These are phyloP conservation scores for Pseudozyma tsukubaensis DNA, from an alignment of 1,284 basidiomycete species.

Conservation along the genomic window DNA sequence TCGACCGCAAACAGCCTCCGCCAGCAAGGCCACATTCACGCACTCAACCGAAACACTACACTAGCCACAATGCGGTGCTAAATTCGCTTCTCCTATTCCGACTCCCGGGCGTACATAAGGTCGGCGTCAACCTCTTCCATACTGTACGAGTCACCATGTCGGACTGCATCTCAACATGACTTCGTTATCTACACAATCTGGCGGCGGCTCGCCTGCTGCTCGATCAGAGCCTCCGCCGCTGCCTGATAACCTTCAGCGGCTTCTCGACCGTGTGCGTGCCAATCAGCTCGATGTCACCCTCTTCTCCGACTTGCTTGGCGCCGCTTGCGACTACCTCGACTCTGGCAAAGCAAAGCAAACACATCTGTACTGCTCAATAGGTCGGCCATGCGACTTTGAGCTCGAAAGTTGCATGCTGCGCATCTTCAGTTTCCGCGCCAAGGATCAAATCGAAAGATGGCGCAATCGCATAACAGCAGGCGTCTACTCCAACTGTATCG, in stretches of 20 bases:
- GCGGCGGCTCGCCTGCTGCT: conserved; percentile 12
- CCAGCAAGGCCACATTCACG: too few relatives aligned
- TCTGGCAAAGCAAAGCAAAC: conserved; percentile 31
- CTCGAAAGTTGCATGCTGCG: conserved; percentile 61
- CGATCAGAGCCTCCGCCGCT: conserved; percentile 26
- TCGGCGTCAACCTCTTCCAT: background rate
- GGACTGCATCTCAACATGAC: conserved; percentile 8
- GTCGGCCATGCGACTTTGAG: conserved; percentile 47
- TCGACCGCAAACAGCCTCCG: too few relatives aligned
- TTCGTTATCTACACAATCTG: conserved; percentile 7
- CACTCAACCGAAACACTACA: too few relatives aligned
- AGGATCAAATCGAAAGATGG: conserved; percentile 49
- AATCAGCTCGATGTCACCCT: conserved; percentile 30
- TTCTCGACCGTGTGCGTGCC: conserved; percentile 25
- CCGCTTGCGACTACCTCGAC: conserved; percentile 42
- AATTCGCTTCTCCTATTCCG: too few relatives aligned
- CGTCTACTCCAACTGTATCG: conserved; percentile 51
- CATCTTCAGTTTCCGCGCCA: conserved; percentile 49
- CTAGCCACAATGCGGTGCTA: too few relatives aligned
- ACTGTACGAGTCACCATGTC: conserved; percentile 10
- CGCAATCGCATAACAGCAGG: conserved; percentile 24
- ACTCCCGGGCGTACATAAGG: background rate
- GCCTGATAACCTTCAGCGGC: conserved; percentile 18
- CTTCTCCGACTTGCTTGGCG: conserved; percentile 45
- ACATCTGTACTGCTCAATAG: conserved; percentile 41